Evolutionary conservation across 257 asterid genomes (phyloP), one percentile per base, ranked within the genome.

Genomic region (Dorcoceras hygrometricum): DNA sequence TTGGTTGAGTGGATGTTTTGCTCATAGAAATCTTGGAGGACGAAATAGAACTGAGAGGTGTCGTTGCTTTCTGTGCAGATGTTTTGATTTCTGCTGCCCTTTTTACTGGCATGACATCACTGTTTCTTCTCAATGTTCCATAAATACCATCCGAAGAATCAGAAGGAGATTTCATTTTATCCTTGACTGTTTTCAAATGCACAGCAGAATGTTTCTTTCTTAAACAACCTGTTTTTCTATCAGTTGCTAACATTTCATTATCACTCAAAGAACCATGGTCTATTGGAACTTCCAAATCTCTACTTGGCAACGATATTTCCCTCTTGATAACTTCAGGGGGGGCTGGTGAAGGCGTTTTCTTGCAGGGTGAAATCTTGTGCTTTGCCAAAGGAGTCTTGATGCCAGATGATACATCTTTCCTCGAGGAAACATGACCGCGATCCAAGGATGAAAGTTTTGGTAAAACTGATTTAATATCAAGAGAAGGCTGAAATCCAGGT

Each of bases 281-380:
- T 18, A 23, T 58, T 8, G 65, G 63, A 29, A 43, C 73, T n/a
- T 65, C 81, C 24, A 65, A 71, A 18, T 71, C 65, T 62, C 67
- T 72, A 19, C 77, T 56, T 16, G 84, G 83, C 71, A 65, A 54
- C 19, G 1, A 36, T 32, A 60, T 36, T 69, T 76, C 80, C 71
- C 59, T 46, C 83, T 81, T 77, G 70, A 77, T 62, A 46, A 66
- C 72, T 75, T 78, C 82, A 3, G 86, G 75, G 29, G 77, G 76
- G 26, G 65, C 64, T 2, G 54, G 72, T 4, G 69, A 71, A 72
- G 69, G 54, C 59, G 74, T 19, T 36, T 66, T 71, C 58, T 54
- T 8, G 12, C 31, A 54, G 25, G 76, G 55, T 34, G 74, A 76
- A 68, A 74, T 31, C 29, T 62, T 66, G 67, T 24, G 54, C 22